Evolutionary conservation across 2,329 filamentous ascomycete species (phyloP).

Genomic region (Lomentospora prolificans): DNA sequence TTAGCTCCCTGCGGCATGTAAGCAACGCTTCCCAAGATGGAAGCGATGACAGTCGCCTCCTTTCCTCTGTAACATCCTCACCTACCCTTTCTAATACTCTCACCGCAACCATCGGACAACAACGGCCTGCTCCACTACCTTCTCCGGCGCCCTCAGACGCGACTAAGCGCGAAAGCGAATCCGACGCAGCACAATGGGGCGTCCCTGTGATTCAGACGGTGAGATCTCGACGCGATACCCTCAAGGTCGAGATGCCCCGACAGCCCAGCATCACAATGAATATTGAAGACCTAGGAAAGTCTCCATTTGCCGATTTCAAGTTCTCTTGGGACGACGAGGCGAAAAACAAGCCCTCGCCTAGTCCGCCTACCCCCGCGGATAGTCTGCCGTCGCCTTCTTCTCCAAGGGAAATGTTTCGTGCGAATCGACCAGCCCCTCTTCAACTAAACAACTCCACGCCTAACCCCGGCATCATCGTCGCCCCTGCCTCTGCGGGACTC

Average conservation of each 20-base stretch:
- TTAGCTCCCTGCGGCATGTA: background rate
- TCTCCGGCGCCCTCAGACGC: slow-evolving; percentile 31
- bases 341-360: background rate
- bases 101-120: slow-evolving; percentile 4
- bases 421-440: slow-evolving; percentile 2
- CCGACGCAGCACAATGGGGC: slow-evolving; percentile 15
- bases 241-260: slow-evolving; percentile 34
- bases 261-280: slow-evolving; percentile 39
- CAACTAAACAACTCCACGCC: background rate
- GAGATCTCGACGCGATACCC: slow-evolving; percentile 39
- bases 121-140: slow-evolving; percentile 24
- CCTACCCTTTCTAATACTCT: background rate
- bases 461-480: background rate
- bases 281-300: slow-evolving; percentile 23
- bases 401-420: slow-evolving; percentile 3
- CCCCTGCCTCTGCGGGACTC: background rate
- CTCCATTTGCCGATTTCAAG: slow-evolving; percentile 6
- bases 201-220: slow-evolving; percentile 37
- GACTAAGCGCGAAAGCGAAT: slow-evolving; percentile 25
- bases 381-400: background rate
- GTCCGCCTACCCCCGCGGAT: background rate
- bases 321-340: slow-evolving; percentile 2
- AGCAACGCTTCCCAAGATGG: background rate
- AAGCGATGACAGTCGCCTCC: background rate
- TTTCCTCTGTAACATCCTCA: background rate